Base-by-base conservation (phyloP, 1,284 basidiomycete species). In the Pascua guehoae region DNA sequence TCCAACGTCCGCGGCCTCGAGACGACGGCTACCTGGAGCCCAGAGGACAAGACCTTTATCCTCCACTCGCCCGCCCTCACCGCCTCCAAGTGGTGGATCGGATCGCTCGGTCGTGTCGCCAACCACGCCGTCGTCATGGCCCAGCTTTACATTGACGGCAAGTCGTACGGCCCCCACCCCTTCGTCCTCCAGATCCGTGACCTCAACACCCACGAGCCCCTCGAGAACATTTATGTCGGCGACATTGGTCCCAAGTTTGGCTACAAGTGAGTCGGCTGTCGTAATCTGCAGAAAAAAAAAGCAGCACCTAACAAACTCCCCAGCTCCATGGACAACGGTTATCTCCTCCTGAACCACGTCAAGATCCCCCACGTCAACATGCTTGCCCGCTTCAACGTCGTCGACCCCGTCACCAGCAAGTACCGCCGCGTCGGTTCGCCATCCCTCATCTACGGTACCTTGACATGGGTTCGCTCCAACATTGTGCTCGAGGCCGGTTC, bases 221-320 rank as follows among this genome's bases (percentile, higher is more conserved):
- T 80, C 38, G 80, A 81, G 12, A 81, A 81, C 47, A 73, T 84
- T 61, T 80, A 78, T 54, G 82, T 83, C 57, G 82, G 82, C 10
- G 82, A 84, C 71, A 81, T 83, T 56, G 82, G 82, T 37, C 81
- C 81, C 67, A 83, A 84, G 75, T 82, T 83, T 80, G 82, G 82
- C 37, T 70, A 81, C 49, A 81, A 82, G 65, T 81, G 81, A 58
- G 60, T 61, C 1, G n/a, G 1, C 12, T 47, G 5, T 47, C 17
- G 14, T 12, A 9, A 38, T 47, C 32, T 10, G 32, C 36, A 9
- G 0, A 32, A 32, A 7, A 17, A 32, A 32, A 7, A 17, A 12
- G 18, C 42, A 16, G 15, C 15, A 17, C n/a, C 42, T 37, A 37
- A 14, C 41, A n/a, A 12, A 51, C 49, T 16, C 41, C 41, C 18